Evolutionary conservation across 139 green algal genomes (phyloP), one percentile per base, ranked within the genome.

Genomic region (Tetratostichococcus sp.): DNA sequence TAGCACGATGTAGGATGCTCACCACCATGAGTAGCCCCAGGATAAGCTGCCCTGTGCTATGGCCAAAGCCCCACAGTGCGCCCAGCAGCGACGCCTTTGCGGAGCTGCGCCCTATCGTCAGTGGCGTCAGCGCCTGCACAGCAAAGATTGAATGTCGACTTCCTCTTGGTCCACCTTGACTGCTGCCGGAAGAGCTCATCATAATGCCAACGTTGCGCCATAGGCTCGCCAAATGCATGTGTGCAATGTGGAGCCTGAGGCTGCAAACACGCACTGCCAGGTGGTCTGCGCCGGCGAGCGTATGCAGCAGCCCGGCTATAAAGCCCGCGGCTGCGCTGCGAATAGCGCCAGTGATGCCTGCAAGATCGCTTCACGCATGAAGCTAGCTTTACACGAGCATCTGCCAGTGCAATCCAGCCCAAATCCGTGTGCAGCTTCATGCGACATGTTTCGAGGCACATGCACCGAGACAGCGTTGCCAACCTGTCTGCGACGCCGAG

Each of bases 31-130:
- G 75, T 71, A 97, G 78, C 0, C 96, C 95, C 70, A 99, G 89
- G n/a, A 99, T 89, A 17, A 99, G 85, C 82, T 99, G 96, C 4
- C 96, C 96, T 6, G 90, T 96, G 72, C 93, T 95, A 83, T 99
- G 96, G 22, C 96, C 95, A 79, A 95, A 94, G 11, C 96, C 95
- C 96, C 96, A 99, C 31, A 99, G 89, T 22, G 92, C 92, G n/a
- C 95, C 95, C 69, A 99, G 82, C 31, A 91, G 76, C 1, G 90
- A 91, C 26, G 89, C 92, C 39, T 86, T 77, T 34, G 90, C 62
- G 21, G 86, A 82, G 73, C 79, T 90, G 26, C 91, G 85, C 1
- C 95, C 95, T n/a, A 99, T 95, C 50, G 94, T 96, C 14, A 99
- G 83, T 1, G 95, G 95, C 0, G 95, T 94, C 0, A 99, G 81